Base-by-base conservation (phyloP, 306 rosid genomes). In the Gastrolobium bilobum region DNA sequence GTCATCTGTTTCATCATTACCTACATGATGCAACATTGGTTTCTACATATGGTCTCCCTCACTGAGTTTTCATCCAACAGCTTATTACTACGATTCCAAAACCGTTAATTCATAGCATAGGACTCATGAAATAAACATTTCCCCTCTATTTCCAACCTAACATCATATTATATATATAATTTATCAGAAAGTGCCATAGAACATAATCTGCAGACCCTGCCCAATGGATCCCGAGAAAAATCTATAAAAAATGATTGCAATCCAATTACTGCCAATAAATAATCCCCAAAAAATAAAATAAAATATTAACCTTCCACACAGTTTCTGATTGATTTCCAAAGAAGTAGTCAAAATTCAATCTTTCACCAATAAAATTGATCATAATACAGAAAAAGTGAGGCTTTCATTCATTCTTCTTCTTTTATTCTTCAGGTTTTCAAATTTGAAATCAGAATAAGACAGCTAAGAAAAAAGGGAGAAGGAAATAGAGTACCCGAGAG, bases 401-500 rank as follows among this genome's bases (percentile, higher is more conserved):
- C 26, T 20, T 20, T 20, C 26, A 20, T 20, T 20, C 26, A 20
- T 20, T 20, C 26, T 20, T 20, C 26, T 20, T 20, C 26, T 20
- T 4, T 4, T 2, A 2, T 15, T 48, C 34, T 5, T 20, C 31
- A 40, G 10, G 20, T 34, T 46, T 34, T 71, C 2, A 35, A 71
- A 10, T 39, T 26, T 1, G 2, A 15, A 76, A 68, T 2, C 6
- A 5, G 14, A 57, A 71, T 0, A 42, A 29, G 0, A 47, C 10
- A 10, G 1, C 4, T 0, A 1, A 3, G 20, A 47, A 10, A n/a
- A 15, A 52, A 39, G 13, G 29, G 51, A 42, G 39, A 60, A 39
- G 68, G 43, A 71, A 52, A 38, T 53, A 15, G 29, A 50, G 65
- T 87, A 94, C 98, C 87, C 90, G 86, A 34, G 96, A 94, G 87